Evolutionary conservation across 1,139 yeast species (phyloP).

Genomic region (Saccharomyces pastorianus): DNA sequence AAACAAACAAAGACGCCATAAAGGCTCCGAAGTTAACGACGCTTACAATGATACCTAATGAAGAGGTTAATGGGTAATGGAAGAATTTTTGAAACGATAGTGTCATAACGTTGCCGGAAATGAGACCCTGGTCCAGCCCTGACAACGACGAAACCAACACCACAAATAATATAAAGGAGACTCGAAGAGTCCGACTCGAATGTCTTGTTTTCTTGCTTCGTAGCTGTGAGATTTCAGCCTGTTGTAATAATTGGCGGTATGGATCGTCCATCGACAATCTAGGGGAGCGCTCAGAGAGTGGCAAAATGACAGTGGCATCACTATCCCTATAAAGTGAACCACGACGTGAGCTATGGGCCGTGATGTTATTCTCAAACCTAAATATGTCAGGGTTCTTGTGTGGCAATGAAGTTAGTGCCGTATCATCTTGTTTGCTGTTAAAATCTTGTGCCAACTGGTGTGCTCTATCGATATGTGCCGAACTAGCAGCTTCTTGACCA

Average conservation of each 20-base stretch:
- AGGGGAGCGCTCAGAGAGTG: neutral
- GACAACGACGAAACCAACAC: neutral
- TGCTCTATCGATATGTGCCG: neutral
- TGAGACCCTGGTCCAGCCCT: neutral
- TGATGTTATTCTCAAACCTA: slow-evolving; percentile 7
- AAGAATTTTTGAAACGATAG: neutral
- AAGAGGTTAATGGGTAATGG: neutral
- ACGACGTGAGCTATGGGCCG: slow-evolving; percentile 1
- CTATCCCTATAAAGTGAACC: slow-evolving; percentile 10
- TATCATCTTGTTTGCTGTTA: slow-evolving; percentile 8
- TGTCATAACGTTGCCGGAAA: neutral
- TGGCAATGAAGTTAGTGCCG: slow-evolving; percentile 9
- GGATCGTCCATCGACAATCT: slow-evolving; percentile 1
- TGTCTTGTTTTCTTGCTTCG: neutral
- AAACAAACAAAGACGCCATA: neutral
- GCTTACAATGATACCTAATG: neutral
- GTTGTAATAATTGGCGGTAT: slow-evolving; percentile 1
- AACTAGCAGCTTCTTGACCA: neutral
- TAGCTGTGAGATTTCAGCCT: neutral
- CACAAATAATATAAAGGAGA: neutral
- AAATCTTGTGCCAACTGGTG: slow-evolving; percentile 4
- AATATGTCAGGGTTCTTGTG: slow-evolving; percentile 12
- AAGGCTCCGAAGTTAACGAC: neutral
- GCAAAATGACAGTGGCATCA: slow-evolving; percentile 5
- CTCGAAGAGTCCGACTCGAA: neutral